Evolutionary conservation across 2,329 filamentous ascomycete species (phyloP).

Genomic region (Chalara sp.): DNA sequence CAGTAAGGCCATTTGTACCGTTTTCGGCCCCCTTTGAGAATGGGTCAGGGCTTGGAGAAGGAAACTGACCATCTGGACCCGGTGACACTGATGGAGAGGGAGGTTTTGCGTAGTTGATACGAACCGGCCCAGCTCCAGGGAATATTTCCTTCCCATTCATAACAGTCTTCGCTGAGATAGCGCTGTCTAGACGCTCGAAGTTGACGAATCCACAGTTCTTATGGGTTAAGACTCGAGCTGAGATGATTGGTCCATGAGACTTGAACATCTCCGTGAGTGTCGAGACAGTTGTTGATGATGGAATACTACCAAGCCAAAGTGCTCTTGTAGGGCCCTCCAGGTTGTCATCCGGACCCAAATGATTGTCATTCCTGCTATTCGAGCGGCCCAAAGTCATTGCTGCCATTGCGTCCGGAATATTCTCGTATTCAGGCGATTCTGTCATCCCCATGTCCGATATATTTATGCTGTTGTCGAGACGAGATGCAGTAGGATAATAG

Average conservation of each 20-base stretch:
- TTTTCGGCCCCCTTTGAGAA: slow-evolving; percentile 53
- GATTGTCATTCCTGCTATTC: slow-evolving; percentile 58
- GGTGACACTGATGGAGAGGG: slow-evolving; percentile 86
- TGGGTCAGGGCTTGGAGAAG: slow-evolving; percentile 86
- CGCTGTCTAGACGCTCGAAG: slow-evolving; percentile 86
- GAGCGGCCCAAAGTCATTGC: slow-evolving; percentile 66
- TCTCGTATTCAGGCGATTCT: slow-evolving; percentile 73
- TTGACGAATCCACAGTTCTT: slow-evolving; percentile 99
- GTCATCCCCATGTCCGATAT: slow-evolving; percentile 67
- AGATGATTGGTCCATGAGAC: slow-evolving; percentile 84
- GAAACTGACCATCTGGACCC: slow-evolving; percentile 69
- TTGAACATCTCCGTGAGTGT: slow-evolving; percentile 94
- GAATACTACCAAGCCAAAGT: slow-evolving; percentile 95
- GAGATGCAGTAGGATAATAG: slow-evolving; percentile 70
- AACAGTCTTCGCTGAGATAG: slow-evolving; percentile 77
- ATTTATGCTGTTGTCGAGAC: slow-evolving; percentile 69
- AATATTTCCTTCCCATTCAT: slow-evolving; percentile 98
- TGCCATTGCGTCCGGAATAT: slow-evolving; percentile 75
- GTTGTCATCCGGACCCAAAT: slow-evolving; percentile 71
- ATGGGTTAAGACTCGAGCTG: slow-evolving; percentile 88
- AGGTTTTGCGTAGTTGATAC: slow-evolving; percentile 96
- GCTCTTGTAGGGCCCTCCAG: slow-evolving; percentile 88
- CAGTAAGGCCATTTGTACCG: slow-evolving; percentile 29
- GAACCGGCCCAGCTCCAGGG: slow-evolving; percentile 86
- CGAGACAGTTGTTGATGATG: slow-evolving; percentile 91